A percentile compares a stretch with the other conserved stretches of the same genome.
These are phyloP conservation scores for Diaporthe longicolla DNA, from an alignment of 2,329 filamentous ascomycete genomes.

Conservation along the genomic window DNA sequence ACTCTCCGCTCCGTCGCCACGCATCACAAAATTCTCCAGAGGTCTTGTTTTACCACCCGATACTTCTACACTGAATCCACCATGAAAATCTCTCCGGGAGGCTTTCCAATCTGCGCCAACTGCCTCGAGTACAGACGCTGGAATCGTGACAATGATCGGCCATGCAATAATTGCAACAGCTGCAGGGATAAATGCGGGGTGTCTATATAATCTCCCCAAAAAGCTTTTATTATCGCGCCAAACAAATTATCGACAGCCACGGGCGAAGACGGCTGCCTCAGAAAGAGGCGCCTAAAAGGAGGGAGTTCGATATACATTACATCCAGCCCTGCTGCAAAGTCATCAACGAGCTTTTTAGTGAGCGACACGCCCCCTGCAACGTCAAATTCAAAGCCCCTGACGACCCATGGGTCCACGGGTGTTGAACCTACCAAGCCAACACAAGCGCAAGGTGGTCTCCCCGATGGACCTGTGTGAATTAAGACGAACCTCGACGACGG, in stretches of 20 bases:
- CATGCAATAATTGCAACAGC: not conserved
- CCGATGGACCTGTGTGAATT: too few relatives aligned
- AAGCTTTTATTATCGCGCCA: not conserved
- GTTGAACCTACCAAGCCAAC: constrained; percentile 61
- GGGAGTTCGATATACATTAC: too few relatives aligned
- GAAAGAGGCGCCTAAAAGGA: too few relatives aligned
- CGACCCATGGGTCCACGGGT: constrained; percentile 95
- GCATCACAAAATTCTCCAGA: not conserved
- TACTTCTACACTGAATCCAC: not conserved
- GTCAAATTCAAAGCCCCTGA: constrained; percentile 80
- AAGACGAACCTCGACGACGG: too few relatives aligned
- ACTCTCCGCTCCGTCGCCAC: not conserved
- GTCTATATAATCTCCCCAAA: too few relatives aligned
- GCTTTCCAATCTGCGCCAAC: not conserved
- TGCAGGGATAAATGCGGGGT: not conserved
- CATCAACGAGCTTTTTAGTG: not conserved
- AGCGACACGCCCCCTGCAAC: not conserved
- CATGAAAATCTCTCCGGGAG: not conserved
- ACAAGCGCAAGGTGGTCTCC: too few relatives aligned
- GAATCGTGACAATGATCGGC: not conserved
- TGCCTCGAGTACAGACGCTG: not conserved
- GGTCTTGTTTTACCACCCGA: not conserved
- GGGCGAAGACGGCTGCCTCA: too few relatives aligned
- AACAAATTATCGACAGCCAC: too few relatives aligned
- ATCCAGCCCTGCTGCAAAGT: not conserved